Evolutionary conservation across 2,329 filamentous ascomycete species (phyloP), one percentile per base, ranked within the genome.

Genomic region (Didymella keratinophila): DNA sequence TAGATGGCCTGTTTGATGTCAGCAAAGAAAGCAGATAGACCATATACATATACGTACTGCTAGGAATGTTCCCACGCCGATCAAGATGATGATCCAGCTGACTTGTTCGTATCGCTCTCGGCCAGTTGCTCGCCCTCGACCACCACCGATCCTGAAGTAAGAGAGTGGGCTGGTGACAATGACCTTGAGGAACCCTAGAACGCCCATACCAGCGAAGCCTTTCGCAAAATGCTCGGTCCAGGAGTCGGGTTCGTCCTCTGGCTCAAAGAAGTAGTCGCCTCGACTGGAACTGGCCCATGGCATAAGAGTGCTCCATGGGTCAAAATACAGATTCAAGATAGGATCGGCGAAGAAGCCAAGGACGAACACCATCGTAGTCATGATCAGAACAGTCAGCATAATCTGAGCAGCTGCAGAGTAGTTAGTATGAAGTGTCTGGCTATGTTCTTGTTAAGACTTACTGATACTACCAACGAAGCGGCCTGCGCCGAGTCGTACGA

Each of bases 291-390:
- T 67, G 47, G 69, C 64, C 62, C 72, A 76, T 4, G 76, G 75
- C 28, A 71, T 71, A 9, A 83, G 70, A 12, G 78, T 78, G 42
- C 73, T 71, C 64, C 78, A 78, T 0, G 93, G 93, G 71, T 97
- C 92, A 53, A 94, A 79, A 81, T 94, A 97, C 27, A 97, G 80
- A 68, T 93, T 91, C 75, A 98, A 89, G 60, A 98, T 92, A 1
- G 93, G 93, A 76, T 98, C 93, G 59, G 93, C 94, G 65, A 98
- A 79, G 70, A 97, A 98, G 41, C 95, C 95, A 55, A 98, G 86
- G 0, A 91, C 37, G 71, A 97, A 98, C 25, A 97, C 83, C 50
- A 88, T 84, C 42, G 88, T 61, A 34, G 92, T 56, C 64, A 97
- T 85, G 62, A 97, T 89, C 20, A 82, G 48, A 2, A 91, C 66